Evolutionary conservation across 2,329 filamentous ascomycete species (phyloP), one percentile per base, ranked within the genome.

Genomic region (Rhynchosporium secalis): DNA sequence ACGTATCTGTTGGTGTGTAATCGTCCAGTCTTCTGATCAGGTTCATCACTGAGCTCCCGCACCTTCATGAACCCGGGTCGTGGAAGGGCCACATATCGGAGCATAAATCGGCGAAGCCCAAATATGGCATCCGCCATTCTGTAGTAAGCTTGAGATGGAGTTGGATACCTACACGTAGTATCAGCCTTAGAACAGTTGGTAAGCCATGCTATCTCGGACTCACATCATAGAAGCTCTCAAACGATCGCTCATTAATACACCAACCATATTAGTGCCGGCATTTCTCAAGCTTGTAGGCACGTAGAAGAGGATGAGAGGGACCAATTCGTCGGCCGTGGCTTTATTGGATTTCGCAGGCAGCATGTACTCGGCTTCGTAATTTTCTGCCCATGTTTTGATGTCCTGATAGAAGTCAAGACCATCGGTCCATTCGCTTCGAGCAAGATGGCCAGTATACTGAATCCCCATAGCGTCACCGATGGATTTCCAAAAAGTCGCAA

Each of bases 391-490:
- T 7, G 65, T 69, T 3, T 75, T 71, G 48, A 84, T 72, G 60
- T 84, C 80, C 3, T 81, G 76, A 49, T 76, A 74, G 70, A 83
- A 84, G 51, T 83, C 81, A 33, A 83, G 72, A 36, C 81, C 81
- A 68, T 84, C 79, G 2, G 63, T 68, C 81, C 81, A 85, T 9
- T 74, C 67, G 38, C 71, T 73, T 58, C 64, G 12, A 56, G 64
- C 8, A 10, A 70, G 63, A 7, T 48, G 26, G 28, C 58, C 64
- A 28, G 51, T 15, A 67, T 83, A 84, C 54, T 78, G 72, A 64
- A 92, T 89, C 0, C 79, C 81, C 84, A 92, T 88, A 58, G 84
- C 83, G 68, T 91, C 86, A 13, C 89, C 89, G 15, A 91, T 76
- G 58, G 80, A 80, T 74, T 89, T 90, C 89, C 88, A 92, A 70